phyloP scores from a whole-genome alignment of 345 rosid genomes.

The Microcos paniculata region DNA sequence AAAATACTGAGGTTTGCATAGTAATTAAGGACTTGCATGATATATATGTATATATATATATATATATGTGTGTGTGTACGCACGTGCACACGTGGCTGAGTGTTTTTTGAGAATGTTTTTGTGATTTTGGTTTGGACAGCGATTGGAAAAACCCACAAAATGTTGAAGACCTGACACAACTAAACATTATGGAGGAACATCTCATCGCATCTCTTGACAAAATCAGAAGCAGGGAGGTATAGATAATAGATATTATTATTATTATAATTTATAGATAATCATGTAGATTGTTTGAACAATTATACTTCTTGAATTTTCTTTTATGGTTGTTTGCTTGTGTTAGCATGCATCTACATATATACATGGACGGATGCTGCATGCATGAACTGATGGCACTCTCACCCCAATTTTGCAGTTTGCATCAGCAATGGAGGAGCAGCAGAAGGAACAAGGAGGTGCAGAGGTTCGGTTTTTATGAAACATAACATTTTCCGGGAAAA shows the following conservation, averaged over 20 bases:
- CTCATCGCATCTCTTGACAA: conserved; percentile 15
- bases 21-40: background rate
- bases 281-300: background rate
- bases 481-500: background rate
- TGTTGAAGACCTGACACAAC: conserved; percentile 6
- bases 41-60: no score
- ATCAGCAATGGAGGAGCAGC: background rate
- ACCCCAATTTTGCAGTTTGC: background rate
- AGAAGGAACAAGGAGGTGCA: background rate
- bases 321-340: background rate
- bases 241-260: background rate
- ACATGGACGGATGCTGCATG: background rate
- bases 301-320: background rate
- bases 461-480: background rate
- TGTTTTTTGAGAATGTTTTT: background rate
- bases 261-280: background rate
- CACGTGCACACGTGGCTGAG: no score
- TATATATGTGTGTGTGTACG: no score
- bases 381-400: background rate
- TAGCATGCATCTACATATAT: background rate
- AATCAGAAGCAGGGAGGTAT: background rate
- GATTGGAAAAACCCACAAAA: conserved; percentile 29
- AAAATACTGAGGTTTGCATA: conserved; percentile 25
- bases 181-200: conserved; percentile 32
- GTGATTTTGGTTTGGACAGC: background rate